A percentile compares a stretch with the other conserved stretches of the same genome.
Conservation (phyloP, 768 basidiomycete genomes). For the Pleurotus tuber-regium region DNA sequence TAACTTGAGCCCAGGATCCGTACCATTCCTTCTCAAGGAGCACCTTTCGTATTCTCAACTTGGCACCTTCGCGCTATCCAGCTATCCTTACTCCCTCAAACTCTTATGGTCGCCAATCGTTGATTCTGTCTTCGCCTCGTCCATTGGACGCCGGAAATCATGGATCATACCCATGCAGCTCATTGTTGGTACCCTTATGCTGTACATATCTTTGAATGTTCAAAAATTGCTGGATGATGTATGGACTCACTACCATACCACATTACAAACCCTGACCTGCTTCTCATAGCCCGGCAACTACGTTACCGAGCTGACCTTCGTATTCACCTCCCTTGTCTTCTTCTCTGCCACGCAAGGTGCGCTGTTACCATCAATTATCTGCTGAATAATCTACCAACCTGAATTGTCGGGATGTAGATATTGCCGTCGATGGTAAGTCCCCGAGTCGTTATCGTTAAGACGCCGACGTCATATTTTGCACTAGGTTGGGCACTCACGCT, state of each 20-base stretch:
- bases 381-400: conserved; percentile 2
- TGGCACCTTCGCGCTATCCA: conserved; percentile 88
- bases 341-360: conserved; percentile 96
- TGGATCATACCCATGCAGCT: conserved; percentile 99
- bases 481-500: conserved; percentile 78
- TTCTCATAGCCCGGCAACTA: conserved; percentile 72
- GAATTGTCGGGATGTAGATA: conserved; percentile 55
- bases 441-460: background rate
- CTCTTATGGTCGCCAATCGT: conserved; percentile 97
- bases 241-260: conserved; percentile 17
- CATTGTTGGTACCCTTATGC: conserved; percentile 81
- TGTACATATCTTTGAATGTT: conserved; percentile 72
- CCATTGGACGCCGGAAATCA: conserved; percentile 91
- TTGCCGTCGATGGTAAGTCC: conserved; percentile 88
- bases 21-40: conserved; percentile 94
- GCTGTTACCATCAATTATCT: conserved; percentile 14
- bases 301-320: conserved; percentile 69
- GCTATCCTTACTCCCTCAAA: conserved; percentile 96
- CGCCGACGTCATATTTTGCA: background rate
- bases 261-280: conserved; percentile 14
- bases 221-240: conserved; percentile 80
- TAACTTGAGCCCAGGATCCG: conserved; percentile 59
- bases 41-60: conserved; percentile 97
- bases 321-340: conserved; percentile 88
- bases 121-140: conserved; percentile 81